Evolutionary conservation across 1,139 yeast species (phyloP), one percentile per base, ranked within the genome.

Genomic region (Geotrichum bryndzae): DNA sequence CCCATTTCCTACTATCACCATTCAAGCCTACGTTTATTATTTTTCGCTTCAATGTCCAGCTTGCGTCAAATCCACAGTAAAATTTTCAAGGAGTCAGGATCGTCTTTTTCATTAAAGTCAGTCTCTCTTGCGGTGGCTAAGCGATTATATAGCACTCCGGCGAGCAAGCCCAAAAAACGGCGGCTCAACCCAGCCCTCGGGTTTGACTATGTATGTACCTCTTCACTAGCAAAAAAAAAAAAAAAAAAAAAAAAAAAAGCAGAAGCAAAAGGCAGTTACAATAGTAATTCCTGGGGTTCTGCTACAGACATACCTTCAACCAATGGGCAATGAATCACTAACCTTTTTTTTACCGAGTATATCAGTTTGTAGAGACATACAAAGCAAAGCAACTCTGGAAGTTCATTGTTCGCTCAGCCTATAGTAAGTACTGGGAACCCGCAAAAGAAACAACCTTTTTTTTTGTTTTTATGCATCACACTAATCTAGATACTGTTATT

Each of bases 341-440:
- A 29, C 58, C 27, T 52, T 13, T 55, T 57, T 48, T 57, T 27
- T 58, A 38, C 27, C 5, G 45, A 55, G 51, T 48, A 15, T 31
- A 50, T 38, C 54, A 73, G 73, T 74, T 74, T 64, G 67, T 75
- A 11, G 76, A 74, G 54, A 66, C 72, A 4, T 67, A 76, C 31
- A 73, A 74, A 62, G 65, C 77, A 3, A 67, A 67, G 35, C 67
- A 68, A 56, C 67, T 75, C 0, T 75, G 76, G 76, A 65, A 76
- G 46, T 71, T 68, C 59, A 68, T 72, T 27, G 71, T 72, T 29
- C 66, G 76, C 51, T 68, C 73, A 1, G 69, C 75, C n/a, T 69
- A 74, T 61, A 66, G 72, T 63, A 62, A 45, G 72, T 65, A 22
- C n/a, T 25, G 27, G 5, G 27, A 25, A 25, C 3, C 27, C 0